phyloP scores from a whole-genome alignment of 805 yeast species.

The Candida yuanshanica region DNA sequence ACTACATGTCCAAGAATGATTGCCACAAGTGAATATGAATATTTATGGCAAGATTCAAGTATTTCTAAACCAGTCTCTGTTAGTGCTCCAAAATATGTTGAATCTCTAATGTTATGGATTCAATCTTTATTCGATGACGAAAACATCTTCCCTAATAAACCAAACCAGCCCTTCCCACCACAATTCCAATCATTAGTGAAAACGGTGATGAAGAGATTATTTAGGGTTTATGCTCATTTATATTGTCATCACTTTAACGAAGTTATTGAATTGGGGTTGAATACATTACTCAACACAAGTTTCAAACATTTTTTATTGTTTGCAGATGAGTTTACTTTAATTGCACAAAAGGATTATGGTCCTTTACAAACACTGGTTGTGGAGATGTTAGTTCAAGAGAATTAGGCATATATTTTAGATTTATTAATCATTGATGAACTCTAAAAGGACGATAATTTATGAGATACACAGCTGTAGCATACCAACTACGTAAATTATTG shows the following conservation, averaged over 20 bases:
- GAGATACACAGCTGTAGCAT: too few species aligned
- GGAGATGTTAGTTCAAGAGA: conserved; percentile 27
- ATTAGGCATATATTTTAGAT: background rate
- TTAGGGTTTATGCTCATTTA: conserved; percentile 93
- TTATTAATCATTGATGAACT: too few species aligned
- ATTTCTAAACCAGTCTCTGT: conserved; percentile 72
- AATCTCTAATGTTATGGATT: conserved; percentile 90
- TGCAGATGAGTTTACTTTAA: conserved; percentile 74
- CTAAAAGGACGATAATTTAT: too few species aligned
- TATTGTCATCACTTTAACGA: conserved; percentile 98
- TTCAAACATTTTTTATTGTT: conserved; percentile 90
- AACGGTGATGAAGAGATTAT: conserved; percentile 85
- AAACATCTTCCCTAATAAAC: conserved; percentile 79
- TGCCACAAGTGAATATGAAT: conserved; percentile 95
- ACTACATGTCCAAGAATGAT: conserved; percentile 94
- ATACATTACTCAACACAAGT: conserved; percentile 88
- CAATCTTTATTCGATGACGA: conserved; percentile 92
- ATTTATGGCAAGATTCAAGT: conserved; percentile 87
- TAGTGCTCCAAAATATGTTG: conserved; percentile 94
- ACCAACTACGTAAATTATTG: background rate
- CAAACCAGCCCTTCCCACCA: conserved; percentile 88
- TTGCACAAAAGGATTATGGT: conserved; percentile 80
- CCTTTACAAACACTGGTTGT: conserved; percentile 81
- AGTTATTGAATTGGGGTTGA: conserved; percentile 85
- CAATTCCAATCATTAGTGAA: conserved; percentile 74